Conservation (phyloP, 352 stramenopile genomes). For the Paralagenidium karlingii region DNA sequence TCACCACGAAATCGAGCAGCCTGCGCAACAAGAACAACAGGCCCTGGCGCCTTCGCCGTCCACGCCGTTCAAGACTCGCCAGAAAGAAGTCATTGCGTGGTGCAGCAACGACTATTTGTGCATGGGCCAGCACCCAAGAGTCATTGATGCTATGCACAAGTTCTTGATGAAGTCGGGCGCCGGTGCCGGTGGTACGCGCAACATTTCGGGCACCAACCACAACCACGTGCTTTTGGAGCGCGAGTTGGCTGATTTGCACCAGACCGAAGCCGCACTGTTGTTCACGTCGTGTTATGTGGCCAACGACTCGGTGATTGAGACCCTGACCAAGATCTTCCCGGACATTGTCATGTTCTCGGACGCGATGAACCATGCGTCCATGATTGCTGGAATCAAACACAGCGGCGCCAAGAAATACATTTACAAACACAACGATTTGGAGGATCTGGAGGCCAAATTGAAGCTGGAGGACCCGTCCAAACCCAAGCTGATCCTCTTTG, state of each 20-base stretch:
- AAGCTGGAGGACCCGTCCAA: slow-evolving; percentile 47
- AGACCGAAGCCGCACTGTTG: slow-evolving; percentile 70
- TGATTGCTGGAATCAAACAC: slow-evolving; percentile 81
- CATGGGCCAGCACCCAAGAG: slow-evolving; percentile 84
- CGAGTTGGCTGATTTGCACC: slow-evolving; percentile 78
- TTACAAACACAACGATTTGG: slow-evolving; percentile 81
- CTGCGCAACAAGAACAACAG: neutral
- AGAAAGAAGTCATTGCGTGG: slow-evolving; percentile 81
- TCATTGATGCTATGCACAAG: slow-evolving; percentile 73
- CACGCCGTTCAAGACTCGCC: slow-evolving; percentile 12
- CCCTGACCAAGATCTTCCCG: slow-evolving; percentile 85
- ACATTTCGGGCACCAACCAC: slow-evolving; percentile 87
- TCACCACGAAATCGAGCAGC: slow-evolving; percentile 48
- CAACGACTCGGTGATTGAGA: slow-evolving; percentile 83
- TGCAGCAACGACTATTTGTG: slow-evolving; percentile 87
- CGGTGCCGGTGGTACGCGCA: slow-evolving; percentile 76
- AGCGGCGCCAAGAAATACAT: slow-evolving; percentile 67
- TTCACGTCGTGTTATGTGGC: slow-evolving; percentile 87
- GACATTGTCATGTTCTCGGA: slow-evolving; percentile 85
- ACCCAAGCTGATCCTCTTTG: slow-evolving; percentile 77
- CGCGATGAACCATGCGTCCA: slow-evolving; percentile 84
- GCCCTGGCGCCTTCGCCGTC: no score
- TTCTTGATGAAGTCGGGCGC: slow-evolving; percentile 70
- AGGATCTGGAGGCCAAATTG: slow-evolving; percentile 68
- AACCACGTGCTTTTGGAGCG: slow-evolving; percentile 82